A percentile compares a stretch with the other conserved stretches of the same genome.
Conservation (phyloP, 441 rosid species). For the Syzygium malaccense region DNA sequence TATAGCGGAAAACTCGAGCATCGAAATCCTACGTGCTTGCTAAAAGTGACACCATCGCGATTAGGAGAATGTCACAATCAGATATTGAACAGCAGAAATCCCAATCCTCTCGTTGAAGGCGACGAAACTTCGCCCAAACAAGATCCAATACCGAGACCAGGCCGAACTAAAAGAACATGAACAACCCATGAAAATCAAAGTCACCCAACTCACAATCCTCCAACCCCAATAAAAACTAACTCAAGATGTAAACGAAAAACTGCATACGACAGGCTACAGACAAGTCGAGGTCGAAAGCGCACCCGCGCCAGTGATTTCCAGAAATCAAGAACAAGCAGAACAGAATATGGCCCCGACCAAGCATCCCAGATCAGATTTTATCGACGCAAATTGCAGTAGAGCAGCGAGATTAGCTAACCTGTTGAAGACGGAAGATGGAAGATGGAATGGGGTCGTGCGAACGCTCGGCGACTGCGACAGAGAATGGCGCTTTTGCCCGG, state of each 20-base stretch:
- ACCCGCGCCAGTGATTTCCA: neutral
- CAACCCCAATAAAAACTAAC: neutral
- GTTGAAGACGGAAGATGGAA: neutral
- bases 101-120: neutral
- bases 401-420: neutral
- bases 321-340: neutral
- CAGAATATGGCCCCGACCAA: neutral
- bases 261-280: neutral
- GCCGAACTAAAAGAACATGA: neutral
- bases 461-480: neutral
- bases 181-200: neutral
- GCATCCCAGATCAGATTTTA: neutral
- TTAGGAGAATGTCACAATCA: neutral
- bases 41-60: neutral
- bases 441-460: neutral
- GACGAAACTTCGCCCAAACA: neutral
- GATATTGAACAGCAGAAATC: neutral
- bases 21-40: too few species aligned
- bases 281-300: neutral
- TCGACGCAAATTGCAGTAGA: neutral
- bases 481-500: rapidly evolving
- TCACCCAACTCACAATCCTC: neutral
- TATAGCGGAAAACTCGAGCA: neutral
- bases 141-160: neutral
- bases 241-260: neutral